A percentile compares a stretch with the other conserved stretches of the same genome.
These are phyloP conservation scores for Pythium phragmitis DNA, from an alignment of 352 stramenopile species.

Conservation along the genomic window DNA sequence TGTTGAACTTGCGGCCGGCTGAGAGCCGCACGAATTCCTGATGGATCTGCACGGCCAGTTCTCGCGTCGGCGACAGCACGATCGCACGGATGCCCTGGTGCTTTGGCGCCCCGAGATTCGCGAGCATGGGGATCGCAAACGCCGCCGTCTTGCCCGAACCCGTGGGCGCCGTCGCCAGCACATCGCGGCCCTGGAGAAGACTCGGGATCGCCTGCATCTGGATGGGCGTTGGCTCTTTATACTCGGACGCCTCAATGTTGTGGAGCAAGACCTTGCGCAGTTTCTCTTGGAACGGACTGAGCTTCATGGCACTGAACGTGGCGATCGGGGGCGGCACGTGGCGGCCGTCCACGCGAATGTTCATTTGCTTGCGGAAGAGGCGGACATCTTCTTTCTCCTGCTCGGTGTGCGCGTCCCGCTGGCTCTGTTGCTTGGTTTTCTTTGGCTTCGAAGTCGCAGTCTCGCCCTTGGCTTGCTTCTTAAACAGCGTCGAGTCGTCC, in stretches of 20 bases:
- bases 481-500: slow-evolving; percentile 40
- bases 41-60: slow-evolving; percentile 97
- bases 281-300: slow-evolving; percentile 39
- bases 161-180: slow-evolving; percentile 96
- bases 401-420: slow-evolving; percentile 20
- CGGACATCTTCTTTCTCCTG: slow-evolving; percentile 48
- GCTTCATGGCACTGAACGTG: slow-evolving; percentile 68
- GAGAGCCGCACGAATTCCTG: slow-evolving; percentile 93
- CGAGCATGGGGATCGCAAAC: slow-evolving; percentile 95
- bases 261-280: slow-evolving; percentile 68
- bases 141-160: slow-evolving; percentile 97
- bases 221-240: slow-evolving; percentile 98
- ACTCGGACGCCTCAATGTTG: slow-evolving; percentile 89
- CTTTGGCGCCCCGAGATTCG: slow-evolving; percentile 61
- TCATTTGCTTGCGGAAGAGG: slow-evolving; percentile 75
- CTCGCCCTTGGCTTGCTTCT: slow-evolving; percentile 22
- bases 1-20: slow-evolving; percentile 84
- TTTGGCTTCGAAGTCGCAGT: slow-evolving; percentile 17
- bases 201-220: slow-evolving; percentile 97
- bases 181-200: slow-evolving; percentile 88
- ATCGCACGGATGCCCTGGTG: slow-evolving; percentile 88
- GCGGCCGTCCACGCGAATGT: slow-evolving; percentile 73
- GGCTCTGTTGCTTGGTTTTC: slow-evolving; percentile 35
- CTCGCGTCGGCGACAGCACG: slow-evolving; percentile 95
- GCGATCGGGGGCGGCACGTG: slow-evolving; percentile 70